These are phyloP conservation scores for Colletotrichum caudatum DNA, from an alignment of 2,329 filamentous ascomycete species.

Conservation along the genomic window DNA sequence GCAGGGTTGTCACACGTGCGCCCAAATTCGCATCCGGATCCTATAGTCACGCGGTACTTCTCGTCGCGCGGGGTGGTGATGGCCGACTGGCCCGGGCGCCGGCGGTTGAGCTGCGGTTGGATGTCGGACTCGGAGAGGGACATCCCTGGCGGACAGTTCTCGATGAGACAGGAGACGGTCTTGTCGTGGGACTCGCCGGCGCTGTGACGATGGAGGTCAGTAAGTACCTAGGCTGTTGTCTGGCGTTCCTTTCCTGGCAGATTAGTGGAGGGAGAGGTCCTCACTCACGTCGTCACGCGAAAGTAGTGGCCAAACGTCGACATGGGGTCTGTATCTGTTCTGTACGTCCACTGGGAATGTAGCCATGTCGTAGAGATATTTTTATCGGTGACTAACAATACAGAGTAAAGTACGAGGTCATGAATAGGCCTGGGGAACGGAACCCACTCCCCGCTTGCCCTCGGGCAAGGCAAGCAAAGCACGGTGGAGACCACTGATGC, in stretches of 20 bases:
- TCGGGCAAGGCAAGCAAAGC: no score
- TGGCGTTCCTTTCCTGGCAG: not conserved
- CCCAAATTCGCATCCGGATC: no score
- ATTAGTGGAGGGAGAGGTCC: slow-evolving; percentile 3
- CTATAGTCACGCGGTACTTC: slow-evolving; percentile 88
- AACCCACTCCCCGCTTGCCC: no score
- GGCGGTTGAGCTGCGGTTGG: slow-evolving; percentile 92
- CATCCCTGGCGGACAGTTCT: slow-evolving; percentile 90
- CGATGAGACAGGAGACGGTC: slow-evolving; percentile 94
- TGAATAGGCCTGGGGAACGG: no score
- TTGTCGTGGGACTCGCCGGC: slow-evolving; percentile 82
- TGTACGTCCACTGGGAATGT: no score
- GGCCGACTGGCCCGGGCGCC: slow-evolving; percentile 87
- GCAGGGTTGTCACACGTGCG: no score
- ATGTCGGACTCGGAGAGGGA: slow-evolving; percentile 87
- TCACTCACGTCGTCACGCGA: slow-evolving; percentile 81
- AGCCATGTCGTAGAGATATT: no score
- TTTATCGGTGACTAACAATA: no score
- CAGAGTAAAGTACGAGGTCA: no score
- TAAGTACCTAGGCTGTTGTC: slow-evolving; percentile 19
- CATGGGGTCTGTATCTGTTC: slow-evolving; percentile 61
- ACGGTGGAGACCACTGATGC: no score
- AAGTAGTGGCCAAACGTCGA: slow-evolving; percentile 90
- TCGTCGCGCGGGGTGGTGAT: slow-evolving; percentile 95
- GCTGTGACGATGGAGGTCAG: slow-evolving; percentile 46